Base-by-base conservation (phyloP, 2,329 filamentous ascomycete species). In the Basipetospora sp. region DNA sequence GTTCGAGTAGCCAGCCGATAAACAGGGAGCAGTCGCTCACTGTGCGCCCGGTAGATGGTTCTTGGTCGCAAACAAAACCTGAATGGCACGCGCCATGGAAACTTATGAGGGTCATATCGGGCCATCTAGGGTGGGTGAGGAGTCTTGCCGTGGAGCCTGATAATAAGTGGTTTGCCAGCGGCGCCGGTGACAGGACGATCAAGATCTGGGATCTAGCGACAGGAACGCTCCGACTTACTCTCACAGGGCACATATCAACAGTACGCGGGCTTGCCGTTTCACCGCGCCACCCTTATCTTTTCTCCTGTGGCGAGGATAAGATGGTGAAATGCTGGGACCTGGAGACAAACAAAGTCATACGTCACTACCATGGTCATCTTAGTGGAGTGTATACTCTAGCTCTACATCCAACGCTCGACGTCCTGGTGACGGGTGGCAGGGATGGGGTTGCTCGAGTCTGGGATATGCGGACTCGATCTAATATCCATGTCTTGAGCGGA, bases 281-380 rank as follows among this genome's bases (percentile, higher is more conserved):
- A 15, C 83, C 87, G 13, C 69, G 90, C 33, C 90, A 98, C 60
- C 92, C 90, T 0, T 98, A 98, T 53, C 71, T 98, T 8, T 98
- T 98, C 59, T 94, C 86, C 9, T 98, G 90, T 52, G 92, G 85
- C 41, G 90, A 98, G 59, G 90, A 98, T 57, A 98, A 98, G 65
- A 94, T 94, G 87, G 90, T 98, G 44, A 98, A 98, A 61, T 98
- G 90, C 62, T 98, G 90, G 90, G 90, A 98, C 63, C 64, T 98
- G 46, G 90, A 98, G 59, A 94, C 88, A n/a, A 98, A 98, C 65
- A 94, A 94, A 59, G 90, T 98, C 42, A 94, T 96, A 53, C 75
- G 88, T 28, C 86, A 94, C 59, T 98, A 96, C 57, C 90, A 98
- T 56, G 92, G 92, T 14, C 90, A 98, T 61, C 65, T 98, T 16